Evolutionary conservation across 2,329 filamentous ascomycete species (phyloP), one percentile per base, ranked within the genome.

Genomic region (Elsinoe necatrix): DNA sequence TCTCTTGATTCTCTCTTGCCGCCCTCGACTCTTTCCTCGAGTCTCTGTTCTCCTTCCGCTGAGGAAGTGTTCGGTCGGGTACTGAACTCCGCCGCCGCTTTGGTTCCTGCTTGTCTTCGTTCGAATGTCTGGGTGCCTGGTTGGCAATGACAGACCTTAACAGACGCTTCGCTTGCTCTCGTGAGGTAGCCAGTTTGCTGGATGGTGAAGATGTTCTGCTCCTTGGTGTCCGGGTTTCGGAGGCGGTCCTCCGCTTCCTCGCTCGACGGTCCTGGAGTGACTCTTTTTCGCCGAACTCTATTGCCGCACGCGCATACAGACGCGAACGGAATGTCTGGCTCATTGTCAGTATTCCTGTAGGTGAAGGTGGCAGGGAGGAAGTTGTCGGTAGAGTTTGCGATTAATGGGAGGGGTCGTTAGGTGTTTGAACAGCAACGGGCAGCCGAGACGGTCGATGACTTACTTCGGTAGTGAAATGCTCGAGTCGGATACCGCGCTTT

Each of bases 81-180:
- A 67, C 67, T 35, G 66, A 69, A 50, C 63, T 61, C 56, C 66
- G 62, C 54, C 66, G 67, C 55, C 60, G 62, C 12, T 62, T 54
- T 16, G 56, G 37, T 59, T 45, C 37, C 27, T 56, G 41, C 55
- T 37, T 31, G 21, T 45, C 47, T 56, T 42, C 52, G 29, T 56
- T 47, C 4, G 31, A 43, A 18, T 25, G 31, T 31, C 51, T 21
- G 54, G 51, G 37, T 23, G 34, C 43, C 27, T 45, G 37, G 37
- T 55, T 54, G 34, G 63, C 60, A 59, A 77, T 74, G 52, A 77
- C 70, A 18, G 74, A 73, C 21, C 73, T 70, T 54, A 79, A 67
- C 65, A 77, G 76, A 55, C 75, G 71, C 68, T 75, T 75, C 5
- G 75, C 75, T 70, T 73, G 73, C 55, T 75, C 72, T 56, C 72